Evolutionary conservation across 352 stramenopile species (phyloP).

Genomic region (Globisporangium orthogonon): DNA sequence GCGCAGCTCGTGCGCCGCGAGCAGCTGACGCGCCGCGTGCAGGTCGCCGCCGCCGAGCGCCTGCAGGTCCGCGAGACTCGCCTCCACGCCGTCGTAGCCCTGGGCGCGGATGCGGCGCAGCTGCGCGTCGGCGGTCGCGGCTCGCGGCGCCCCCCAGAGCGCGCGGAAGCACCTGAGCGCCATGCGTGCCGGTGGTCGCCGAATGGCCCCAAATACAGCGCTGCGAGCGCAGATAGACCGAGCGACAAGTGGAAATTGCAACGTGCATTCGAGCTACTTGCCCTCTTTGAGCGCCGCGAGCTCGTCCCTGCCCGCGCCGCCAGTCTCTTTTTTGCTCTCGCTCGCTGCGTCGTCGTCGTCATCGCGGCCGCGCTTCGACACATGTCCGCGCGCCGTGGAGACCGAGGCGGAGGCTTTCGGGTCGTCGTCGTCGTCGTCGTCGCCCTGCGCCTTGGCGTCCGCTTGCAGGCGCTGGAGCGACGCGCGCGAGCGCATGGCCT

Average conservation of each 20-base stretch:
- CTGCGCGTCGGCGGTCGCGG: conserved; percentile 22
- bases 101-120: conserved; percentile 33
- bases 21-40: conserved; percentile 25
- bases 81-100: conserved; percentile 64
- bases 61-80: conserved; percentile 54
- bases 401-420: neutral
- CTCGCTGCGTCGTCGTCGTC: neutral
- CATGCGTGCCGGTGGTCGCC: neutral
- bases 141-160: conserved; percentile 39
- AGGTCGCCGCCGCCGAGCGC: conserved; percentile 44
- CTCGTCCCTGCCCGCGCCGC: neutral
- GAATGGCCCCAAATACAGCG: neutral
- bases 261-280: neutral
- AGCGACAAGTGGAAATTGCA: too few species aligned
- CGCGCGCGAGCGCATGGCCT: conserved; percentile 54
- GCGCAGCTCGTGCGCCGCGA: conserved; percentile 43
- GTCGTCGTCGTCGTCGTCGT: conserved; percentile 4
- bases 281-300: neutral
- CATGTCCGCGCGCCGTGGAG: neutral
- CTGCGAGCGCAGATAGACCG: too few species aligned
- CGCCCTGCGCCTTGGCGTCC: conserved; percentile 21
- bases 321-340: neutral
- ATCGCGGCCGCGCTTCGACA: conserved; percentile 1
- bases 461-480: conserved; percentile 27
- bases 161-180: conserved; percentile 46